A percentile compares a stretch with the other conserved stretches of the same genome.
Conservation (phyloP, 208 protist genomes). For the Perkinsela sp. region DNA sequence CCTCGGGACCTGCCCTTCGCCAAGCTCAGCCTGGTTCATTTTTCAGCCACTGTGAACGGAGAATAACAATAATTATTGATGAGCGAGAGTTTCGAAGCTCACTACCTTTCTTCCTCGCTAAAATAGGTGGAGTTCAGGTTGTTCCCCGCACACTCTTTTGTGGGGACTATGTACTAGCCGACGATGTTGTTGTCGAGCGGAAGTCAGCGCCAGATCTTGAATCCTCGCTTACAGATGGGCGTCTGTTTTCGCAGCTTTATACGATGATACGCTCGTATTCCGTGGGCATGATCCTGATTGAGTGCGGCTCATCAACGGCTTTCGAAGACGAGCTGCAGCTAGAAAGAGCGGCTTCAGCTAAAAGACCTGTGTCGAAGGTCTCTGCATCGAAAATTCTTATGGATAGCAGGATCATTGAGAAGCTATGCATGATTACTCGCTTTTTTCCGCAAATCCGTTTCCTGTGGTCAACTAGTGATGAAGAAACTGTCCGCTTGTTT, state of each 20-base stretch:
- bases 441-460: background rate
- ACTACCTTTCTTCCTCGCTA: background rate
- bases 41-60: background rate
- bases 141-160: background rate
- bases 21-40: background rate
- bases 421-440: background rate
- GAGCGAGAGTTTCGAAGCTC: background rate
- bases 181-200: background rate
- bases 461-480: background rate
- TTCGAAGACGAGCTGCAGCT: background rate
- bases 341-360: background rate
- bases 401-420: background rate
- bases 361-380: background rate
- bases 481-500: background rate
- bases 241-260: background rate
- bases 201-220: background rate
- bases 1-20: no score
- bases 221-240: background rate
- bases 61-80: conserved; percentile 1
- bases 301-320: background rate
- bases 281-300: background rate
- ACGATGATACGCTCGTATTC: background rate
- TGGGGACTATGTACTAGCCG: background rate
- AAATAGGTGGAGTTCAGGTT: background rate
- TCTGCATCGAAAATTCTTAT: background rate